phyloP scores from a whole-genome alignment of 2,329 filamentous ascomycete genomes.

The Fusarium sp. region DNA sequence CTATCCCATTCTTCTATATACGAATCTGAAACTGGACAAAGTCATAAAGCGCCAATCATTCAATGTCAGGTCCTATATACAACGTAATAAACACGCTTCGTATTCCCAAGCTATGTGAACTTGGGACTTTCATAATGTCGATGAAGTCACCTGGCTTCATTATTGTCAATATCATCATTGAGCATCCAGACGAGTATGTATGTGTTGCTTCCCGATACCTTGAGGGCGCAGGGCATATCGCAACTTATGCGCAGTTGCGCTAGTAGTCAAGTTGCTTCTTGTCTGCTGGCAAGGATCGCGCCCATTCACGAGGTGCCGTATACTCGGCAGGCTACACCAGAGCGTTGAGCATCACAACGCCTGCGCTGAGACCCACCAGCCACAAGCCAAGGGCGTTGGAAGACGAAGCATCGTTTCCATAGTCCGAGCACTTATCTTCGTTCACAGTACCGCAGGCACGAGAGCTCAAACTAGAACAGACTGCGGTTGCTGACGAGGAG shows the following conservation, averaged over 20 bases:
- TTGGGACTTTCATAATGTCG: constrained; percentile 20
- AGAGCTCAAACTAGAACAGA: constrained; percentile 69
- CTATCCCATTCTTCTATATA: constrained; percentile 15
- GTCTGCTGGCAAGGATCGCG: neutral
- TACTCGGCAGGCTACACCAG: constrained; percentile 14
- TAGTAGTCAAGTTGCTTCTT: neutral
- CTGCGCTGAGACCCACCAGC: constrained; percentile 27
- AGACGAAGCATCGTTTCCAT: constrained; percentile 36
- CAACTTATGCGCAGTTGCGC: neutral
- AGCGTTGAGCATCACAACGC: constrained; percentile 28
- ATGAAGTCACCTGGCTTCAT: neutral
- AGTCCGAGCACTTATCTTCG: constrained; percentile 55
- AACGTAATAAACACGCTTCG: constrained; percentile 24
- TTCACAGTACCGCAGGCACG: constrained; percentile 63
- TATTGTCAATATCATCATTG: neutral
- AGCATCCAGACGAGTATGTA: neutral
- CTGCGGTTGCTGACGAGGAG: constrained; percentile 62
- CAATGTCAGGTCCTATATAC: constrained; percentile 20
- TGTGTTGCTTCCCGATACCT: neutral
- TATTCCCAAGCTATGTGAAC: constrained; percentile 8
- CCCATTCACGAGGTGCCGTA: neutral
- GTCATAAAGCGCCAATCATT: constrained; percentile 5
- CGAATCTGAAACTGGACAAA: constrained; percentile 1
- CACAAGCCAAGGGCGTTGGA: constrained; percentile 20
- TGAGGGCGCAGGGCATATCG: neutral